Base-by-base conservation (phyloP, 805 yeast genomes). In the Candida ponderosae region DNA sequence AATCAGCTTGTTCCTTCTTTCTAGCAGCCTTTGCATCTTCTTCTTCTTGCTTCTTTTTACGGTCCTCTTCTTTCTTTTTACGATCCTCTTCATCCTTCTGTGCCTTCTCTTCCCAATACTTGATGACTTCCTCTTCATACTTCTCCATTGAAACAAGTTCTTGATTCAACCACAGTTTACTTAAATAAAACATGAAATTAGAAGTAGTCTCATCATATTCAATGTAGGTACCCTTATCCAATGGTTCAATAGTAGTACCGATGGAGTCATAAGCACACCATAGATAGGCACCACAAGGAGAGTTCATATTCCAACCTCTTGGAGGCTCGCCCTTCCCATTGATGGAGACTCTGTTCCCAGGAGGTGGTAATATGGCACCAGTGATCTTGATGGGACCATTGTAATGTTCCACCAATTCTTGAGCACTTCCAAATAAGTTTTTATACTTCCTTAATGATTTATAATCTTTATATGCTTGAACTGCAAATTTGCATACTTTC, bases 401-500 rank as follows among this genome's bases (percentile, higher is more conserved):
- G 40, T 61, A 68, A 33, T 53, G 50, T 15, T 53, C 39, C 34
- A 47, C 50, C 43, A 67, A 48, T 16, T 47, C 47, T 6, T 48
- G 51, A 34, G 33, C 32, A 3, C 29, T 33, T 14, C 37, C 35
- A 18, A 43, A 51, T 9, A 31, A 18, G 2, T 33, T 27, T 21
- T 33, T 32, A 26, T 32, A 40, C 16, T 6, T 16, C 16, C 18
- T 18, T 3, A 8, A 29, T n/a, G 49, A 40, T 13, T 49, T 50
- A 24, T 56, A 41, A 17, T 46, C 50, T 26, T 53, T 52, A 9
- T 14, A 72, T 1, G 66, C 70, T 21, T 60, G 50, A 9, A 47
- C 40, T 3, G 43, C 35, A 24, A 68, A 60, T 45, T 75, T 75
- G 56, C 89, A 81, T 35, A 66, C 72, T 34, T 68, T 63, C 53